A percentile compares a stretch with the other conserved stretches of the same genome.
phyloP scores from a whole-genome alignment of 345 rosid species.

The Heritiera fomes region DNA sequence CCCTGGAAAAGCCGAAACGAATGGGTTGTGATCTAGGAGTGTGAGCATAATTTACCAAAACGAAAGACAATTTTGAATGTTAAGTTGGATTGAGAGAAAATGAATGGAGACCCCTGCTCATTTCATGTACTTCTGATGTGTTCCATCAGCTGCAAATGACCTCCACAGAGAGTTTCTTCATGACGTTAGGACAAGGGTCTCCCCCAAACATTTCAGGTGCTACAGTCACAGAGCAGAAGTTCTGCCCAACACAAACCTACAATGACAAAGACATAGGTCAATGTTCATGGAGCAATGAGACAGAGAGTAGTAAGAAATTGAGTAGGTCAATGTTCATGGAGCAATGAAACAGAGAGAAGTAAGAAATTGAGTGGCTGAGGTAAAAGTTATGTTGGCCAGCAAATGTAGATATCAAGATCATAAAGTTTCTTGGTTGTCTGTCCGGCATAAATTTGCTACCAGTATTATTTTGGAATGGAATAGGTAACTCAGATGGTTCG shows the following conservation, averaged over 20 bases:
- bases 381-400: background rate
- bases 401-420: background rate
- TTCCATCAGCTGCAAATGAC: conserved; percentile 64
- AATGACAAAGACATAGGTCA: conserved; percentile 21
- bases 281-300: background rate
- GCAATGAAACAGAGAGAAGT: background rate
- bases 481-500: background rate
- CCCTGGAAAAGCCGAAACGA: conserved; percentile 42
- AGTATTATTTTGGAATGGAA: background rate
- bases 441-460: background rate
- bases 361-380: background rate
- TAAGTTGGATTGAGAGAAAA: conserved; percentile 26
- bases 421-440: background rate
- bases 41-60: conserved; percentile 26
- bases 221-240: conserved; percentile 85
- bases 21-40: conserved; percentile 29
- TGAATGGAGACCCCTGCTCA: conserved; percentile 18
- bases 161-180: conserved; percentile 92
- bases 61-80: conserved; percentile 22
- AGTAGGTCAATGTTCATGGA: no score
- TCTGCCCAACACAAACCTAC: conserved; percentile 92
- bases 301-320: background rate
- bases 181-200: conserved; percentile 83
- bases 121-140: conserved; percentile 11
- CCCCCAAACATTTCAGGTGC: conserved; percentile 95